Evolutionary conservation across 1,284 basidiomycete species (phyloP).

Genomic region (Ustilago trichophora): DNA sequence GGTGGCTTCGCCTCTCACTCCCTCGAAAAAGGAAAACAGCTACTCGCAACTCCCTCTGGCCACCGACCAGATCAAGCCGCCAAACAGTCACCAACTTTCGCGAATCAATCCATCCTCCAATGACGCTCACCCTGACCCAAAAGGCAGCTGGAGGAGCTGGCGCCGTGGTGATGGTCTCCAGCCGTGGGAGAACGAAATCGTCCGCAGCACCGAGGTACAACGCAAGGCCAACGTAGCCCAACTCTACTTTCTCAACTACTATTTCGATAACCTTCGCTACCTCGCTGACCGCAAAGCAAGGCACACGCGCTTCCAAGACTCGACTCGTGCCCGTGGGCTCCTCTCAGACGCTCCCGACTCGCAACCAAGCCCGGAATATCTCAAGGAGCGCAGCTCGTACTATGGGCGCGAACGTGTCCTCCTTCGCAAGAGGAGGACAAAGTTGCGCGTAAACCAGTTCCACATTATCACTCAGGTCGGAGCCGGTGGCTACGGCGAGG

Average conservation of each 20-base stretch:
- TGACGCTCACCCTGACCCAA: conserved; percentile 48
- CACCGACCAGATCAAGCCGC: conserved; percentile 25
- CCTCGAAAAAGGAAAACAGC: conserved; percentile 43
- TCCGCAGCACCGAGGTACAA: conserved; percentile 57
- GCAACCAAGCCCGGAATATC: conserved; percentile 76
- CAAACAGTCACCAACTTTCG: conserved; percentile 25
- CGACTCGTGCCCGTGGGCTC: conserved; percentile 42
- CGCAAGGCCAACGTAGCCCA: conserved; percentile 65
- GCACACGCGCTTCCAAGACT: conserved; percentile 78
- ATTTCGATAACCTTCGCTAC: conserved; percentile 65
- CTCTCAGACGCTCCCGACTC: conserved; percentile 75
- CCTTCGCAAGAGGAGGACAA: conserved; percentile 62
- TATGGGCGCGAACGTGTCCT: conserved; percentile 60
- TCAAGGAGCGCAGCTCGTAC: conserved; percentile 53
- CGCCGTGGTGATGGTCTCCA: conserved; percentile 57
- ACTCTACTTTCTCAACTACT: conserved; percentile 66
- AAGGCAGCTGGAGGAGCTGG: conserved; percentile 57
- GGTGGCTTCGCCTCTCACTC: conserved; percentile 30
- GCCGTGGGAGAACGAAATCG: conserved; percentile 61
- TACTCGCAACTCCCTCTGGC: conserved; percentile 23
- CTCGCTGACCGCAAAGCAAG: conserved; percentile 59
- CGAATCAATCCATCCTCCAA: conserved; percentile 23
- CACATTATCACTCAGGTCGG: conserved; percentile 66
- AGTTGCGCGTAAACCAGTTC: conserved; percentile 63
- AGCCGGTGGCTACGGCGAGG: conserved; percentile 66